Base-by-base conservation (phyloP, 1,284 basidiomycete species). In the Cystobasidiaceae sp. region DNA sequence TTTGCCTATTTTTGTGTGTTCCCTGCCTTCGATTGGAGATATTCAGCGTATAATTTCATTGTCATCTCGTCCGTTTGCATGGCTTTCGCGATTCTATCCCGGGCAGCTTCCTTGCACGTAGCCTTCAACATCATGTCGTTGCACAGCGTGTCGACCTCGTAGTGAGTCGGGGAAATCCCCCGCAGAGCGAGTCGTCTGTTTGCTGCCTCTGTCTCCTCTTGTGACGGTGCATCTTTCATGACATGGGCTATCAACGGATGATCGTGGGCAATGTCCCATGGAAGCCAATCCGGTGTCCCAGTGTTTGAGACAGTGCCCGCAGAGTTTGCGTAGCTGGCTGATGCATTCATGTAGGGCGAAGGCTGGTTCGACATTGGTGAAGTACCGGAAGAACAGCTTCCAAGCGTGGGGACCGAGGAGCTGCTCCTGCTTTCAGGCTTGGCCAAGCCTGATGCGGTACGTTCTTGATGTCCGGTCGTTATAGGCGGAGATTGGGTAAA, bases 121-220 rank as follows among this genome's bases (percentile, higher is more conserved):
- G 61, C 61, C 32, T 64, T 64, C 61, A 64, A 56, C 28, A 11
- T 19, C 61, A 64, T 64, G 8, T 64, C 61, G 19, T 23, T 17
- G 43, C 61, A 64, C 4, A 64, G 61, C 17, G 39, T 52, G 21
- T 64, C 61, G 28, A 64, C 32, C 45, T 64, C n/a, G n/a, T 44
- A 28, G 13, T 41, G 32, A n/a, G n/a, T n/a, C n/a, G n/a, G n/a
- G n/a, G n/a, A n/a, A n/a, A n/a, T n/a, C n/a, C n/a, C n/a, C n/a
- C n/a, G n/a, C n/a, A n/a, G n/a, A n/a, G n/a, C n/a, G n/a, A n/a
- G n/a, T n/a, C n/a, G 25, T 51, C 32, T 46, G 43, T 30, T 34
- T 51, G 15, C 21, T 23, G 4, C 28, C 50, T 39, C 13, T 52
- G 41, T 52, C 28, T 33, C 25, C n/a, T 7, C 15, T 19, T 9